Evolutionary conservation across 768 basidiomycete genomes (phyloP).

Genomic region (Agaricus subrufescens): DNA sequence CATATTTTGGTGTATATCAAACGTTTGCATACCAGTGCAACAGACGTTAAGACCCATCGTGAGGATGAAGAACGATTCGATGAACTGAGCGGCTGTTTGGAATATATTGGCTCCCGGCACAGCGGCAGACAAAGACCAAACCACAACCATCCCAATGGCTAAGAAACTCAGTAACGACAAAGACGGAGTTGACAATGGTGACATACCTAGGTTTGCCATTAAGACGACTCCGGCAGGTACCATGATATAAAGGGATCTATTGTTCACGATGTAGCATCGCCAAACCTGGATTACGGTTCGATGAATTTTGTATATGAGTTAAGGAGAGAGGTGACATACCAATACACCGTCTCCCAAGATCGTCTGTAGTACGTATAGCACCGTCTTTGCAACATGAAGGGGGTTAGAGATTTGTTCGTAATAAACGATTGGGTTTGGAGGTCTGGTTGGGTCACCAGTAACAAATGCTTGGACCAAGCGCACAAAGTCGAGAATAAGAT

Average conservation of each 20-base stretch:
- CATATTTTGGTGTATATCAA: no score
- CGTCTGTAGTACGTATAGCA: not conserved
- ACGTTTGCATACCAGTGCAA: not conserved
- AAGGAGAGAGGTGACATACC: not conserved
- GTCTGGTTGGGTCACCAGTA: not conserved
- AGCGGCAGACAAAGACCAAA: not conserved
- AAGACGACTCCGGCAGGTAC: not conserved
- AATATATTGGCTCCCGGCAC: not conserved
- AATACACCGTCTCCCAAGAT: constrained; percentile 1
- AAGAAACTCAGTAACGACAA: not conserved
- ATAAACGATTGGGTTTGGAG: not conserved
- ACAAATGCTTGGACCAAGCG: constrained; percentile 1
- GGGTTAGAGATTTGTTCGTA: not conserved
- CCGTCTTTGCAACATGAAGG: constrained; percentile 2
- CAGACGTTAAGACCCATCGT: constrained; percentile 5
- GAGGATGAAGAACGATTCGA: not conserved
- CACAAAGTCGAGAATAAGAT: not conserved
- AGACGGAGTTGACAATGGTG: no score
- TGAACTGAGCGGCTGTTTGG: not conserved
- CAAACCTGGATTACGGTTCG: not conserved
- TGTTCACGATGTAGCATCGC: constrained; percentile 3
- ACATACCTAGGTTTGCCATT: not conserved
- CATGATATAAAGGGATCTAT: not conserved
- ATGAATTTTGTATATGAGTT: not conserved
- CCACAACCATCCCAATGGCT: constrained; percentile 4